Evolutionary conservation across 2,329 filamentous ascomycete genomes (phyloP).

Genomic region (Aspergillus sp.): DNA sequence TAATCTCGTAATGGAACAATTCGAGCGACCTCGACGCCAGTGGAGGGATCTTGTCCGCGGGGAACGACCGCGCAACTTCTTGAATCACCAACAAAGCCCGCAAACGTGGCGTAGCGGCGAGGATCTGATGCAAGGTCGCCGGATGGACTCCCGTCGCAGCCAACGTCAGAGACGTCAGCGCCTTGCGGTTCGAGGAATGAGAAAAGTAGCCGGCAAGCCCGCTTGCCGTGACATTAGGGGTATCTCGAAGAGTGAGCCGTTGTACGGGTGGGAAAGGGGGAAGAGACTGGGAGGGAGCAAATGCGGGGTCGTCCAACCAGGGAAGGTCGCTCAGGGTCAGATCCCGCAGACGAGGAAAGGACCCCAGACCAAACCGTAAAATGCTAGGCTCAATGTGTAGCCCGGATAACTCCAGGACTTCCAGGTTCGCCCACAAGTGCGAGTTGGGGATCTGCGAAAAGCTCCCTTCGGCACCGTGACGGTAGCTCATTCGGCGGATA

Average conservation of each 20-base stretch:
- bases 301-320: constrained; percentile 74
- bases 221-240: constrained; percentile 67
- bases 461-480: constrained; percentile 72
- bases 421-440: constrained; percentile 42
- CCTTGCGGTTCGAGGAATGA: constrained; percentile 56
- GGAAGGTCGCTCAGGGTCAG: constrained; percentile 70
- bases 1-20: constrained; percentile 81
- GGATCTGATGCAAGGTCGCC: constrained; percentile 41
- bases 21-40: constrained; percentile 68
- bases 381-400: constrained; percentile 37
- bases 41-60: constrained; percentile 57
- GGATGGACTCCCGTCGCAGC: constrained; percentile 65
- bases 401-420: constrained; percentile 40
- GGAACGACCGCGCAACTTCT: constrained; percentile 57
- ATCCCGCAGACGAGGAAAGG: constrained; percentile 66
- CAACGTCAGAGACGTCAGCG: constrained; percentile 68
- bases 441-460: constrained; percentile 67
- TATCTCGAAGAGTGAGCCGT: constrained; percentile 70
- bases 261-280: constrained; percentile 73
- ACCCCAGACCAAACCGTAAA: constrained; percentile 68
- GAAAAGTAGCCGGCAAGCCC: constrained; percentile 71
- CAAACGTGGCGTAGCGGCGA: constrained; percentile 43
- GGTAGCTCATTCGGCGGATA: constrained; percentile 86
- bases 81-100: constrained; percentile 54
- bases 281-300: constrained; percentile 63